A percentile compares a stretch with the other conserved stretches of the same genome.
Evolutionary conservation across 2,329 filamentous ascomycete genomes (phyloP).

Genomic region (Ambrosiella xylebori): DNA sequence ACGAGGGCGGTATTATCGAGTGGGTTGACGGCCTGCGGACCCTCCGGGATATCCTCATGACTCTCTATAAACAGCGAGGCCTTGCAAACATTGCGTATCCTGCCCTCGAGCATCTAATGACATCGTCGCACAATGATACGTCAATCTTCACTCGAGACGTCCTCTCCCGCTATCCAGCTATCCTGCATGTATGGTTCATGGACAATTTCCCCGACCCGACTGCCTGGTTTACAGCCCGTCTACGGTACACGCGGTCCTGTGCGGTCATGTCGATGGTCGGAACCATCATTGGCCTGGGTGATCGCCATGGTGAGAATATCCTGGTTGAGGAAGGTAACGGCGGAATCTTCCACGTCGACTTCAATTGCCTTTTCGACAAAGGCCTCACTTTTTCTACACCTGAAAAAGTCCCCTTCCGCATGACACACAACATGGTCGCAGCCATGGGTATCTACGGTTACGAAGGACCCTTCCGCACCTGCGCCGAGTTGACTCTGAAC

Average conservation of each 20-base stretch:
- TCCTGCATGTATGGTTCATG: slow-evolving; percentile 88
- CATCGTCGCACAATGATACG: slow-evolving; percentile 33
- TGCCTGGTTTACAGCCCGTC: slow-evolving; percentile 74
- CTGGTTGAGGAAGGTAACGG: slow-evolving; percentile 86
- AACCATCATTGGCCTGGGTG: slow-evolving; percentile 80
- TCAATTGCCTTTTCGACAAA: slow-evolving; percentile 99
- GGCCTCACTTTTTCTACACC: slow-evolving; percentile 89
- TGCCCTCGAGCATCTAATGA: slow-evolving; percentile 36
- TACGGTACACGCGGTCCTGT: slow-evolving; percentile 81
- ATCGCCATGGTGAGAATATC: slow-evolving; percentile 94
- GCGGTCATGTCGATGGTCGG: slow-evolving; percentile 99
- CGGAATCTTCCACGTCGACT: slow-evolving; percentile 92
- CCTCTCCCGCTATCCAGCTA: slow-evolving; percentile 53
- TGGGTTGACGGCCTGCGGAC: slow-evolving; percentile 97
- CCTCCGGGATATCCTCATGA: slow-evolving; percentile 74
- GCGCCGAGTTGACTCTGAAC: slow-evolving; percentile 71
- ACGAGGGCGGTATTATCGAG: slow-evolving; percentile 94
- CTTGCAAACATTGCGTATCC: slow-evolving; percentile 48
- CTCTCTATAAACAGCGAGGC: slow-evolving; percentile 58
- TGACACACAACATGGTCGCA: slow-evolving; percentile 97
- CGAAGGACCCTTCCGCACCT: slow-evolving; percentile 81
- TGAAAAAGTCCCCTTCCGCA: slow-evolving; percentile 83
- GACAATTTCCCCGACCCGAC: slow-evolving; percentile 88
- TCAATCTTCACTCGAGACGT: slow-evolving; percentile 55
- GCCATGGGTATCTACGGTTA: slow-evolving; percentile 92